These are phyloP conservation scores for Lasiodiplodia theobromae DNA, from an alignment of 2,329 filamentous ascomycete species.

Conservation along the genomic window DNA sequence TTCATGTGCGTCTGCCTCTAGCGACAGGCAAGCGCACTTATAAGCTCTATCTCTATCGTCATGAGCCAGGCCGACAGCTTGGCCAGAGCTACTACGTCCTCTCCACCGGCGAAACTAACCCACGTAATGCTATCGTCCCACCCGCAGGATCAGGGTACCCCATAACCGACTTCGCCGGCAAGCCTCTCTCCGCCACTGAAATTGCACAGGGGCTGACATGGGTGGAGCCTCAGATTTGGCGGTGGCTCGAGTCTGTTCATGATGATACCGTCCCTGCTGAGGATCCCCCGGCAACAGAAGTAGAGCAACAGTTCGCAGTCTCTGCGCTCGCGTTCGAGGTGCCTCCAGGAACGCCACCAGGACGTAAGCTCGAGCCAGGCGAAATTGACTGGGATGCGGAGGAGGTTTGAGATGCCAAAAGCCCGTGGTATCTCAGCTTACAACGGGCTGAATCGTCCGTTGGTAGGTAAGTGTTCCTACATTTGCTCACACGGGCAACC, in stretches of 20 bases:
- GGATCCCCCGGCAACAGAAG: too few species aligned
- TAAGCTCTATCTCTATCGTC: not conserved
- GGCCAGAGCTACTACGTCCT: not conserved
- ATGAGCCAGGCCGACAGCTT: not conserved
- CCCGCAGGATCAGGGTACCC: not conserved
- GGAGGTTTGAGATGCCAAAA: too few species aligned
- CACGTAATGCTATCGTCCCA: not conserved
- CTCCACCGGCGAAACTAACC: not conserved
- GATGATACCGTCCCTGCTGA: not conserved
- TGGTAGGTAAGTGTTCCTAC: too few species aligned
- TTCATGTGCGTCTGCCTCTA: not conserved
- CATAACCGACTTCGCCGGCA: not conserved
- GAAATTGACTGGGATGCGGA: too few species aligned
- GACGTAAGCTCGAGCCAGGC: too few species aligned
- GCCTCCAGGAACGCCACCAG: too few species aligned
- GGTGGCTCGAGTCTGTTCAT: not conserved
- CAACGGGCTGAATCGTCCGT: too few species aligned
- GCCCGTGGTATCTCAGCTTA: too few species aligned
- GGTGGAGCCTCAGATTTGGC: not conserved
- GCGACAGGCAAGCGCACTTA: not conserved
- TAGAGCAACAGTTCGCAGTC: too few species aligned
- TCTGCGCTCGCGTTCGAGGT: too few species aligned
- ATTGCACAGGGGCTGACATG: not conserved
- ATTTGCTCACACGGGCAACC: too few species aligned
- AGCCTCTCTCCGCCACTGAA: not conserved